These are phyloP conservation scores for Neoboletus brunneissimus DNA, from an alignment of 768 basidiomycete species.

Conservation along the genomic window DNA sequence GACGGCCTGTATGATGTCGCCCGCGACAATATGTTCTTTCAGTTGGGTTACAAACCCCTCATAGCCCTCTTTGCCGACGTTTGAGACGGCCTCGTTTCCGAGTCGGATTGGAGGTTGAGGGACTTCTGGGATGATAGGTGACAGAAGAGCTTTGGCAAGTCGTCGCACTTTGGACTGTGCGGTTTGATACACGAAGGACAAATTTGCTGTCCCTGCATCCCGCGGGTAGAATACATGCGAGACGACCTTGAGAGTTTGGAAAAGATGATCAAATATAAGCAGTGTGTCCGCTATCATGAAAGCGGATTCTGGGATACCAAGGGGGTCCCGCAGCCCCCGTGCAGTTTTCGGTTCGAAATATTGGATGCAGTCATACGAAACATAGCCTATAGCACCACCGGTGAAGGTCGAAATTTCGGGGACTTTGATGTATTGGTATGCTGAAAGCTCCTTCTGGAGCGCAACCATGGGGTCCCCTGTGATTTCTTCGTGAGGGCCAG, in stretches of 20 bases:
- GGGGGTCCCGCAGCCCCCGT: constrained; percentile 66
- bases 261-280: constrained; percentile 95
- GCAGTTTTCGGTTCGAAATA: constrained; percentile 96
- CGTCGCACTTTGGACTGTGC: constrained; percentile 79
- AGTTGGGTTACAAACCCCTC: constrained; percentile 86
- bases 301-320: constrained; percentile 90
- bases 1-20: constrained; percentile 98
- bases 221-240: constrained; percentile 91
- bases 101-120: constrained; percentile 61
- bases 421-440: constrained; percentile 87
- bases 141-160: constrained; percentile 69
- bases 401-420: constrained; percentile 94
- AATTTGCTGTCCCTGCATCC: constrained; percentile 59
- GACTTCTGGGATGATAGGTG: constrained; percentile 56
- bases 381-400: constrained; percentile 96
- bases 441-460: constrained; percentile 80
- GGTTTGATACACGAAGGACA: constrained; percentile 85
- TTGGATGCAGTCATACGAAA: constrained; percentile 93
- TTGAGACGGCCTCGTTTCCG: constrained; percentile 71
- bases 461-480: constrained; percentile 84
- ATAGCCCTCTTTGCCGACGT: constrained; percentile 92
- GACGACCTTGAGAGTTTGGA: constrained; percentile 91
- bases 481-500: constrained; percentile 79
- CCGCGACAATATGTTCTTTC: constrained; percentile 92
- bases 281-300: constrained; percentile 98